Evolutionary conservation across 192 early-diverging fungal genomes (phyloP).

Genomic region (Coemansia sp.): DNA sequence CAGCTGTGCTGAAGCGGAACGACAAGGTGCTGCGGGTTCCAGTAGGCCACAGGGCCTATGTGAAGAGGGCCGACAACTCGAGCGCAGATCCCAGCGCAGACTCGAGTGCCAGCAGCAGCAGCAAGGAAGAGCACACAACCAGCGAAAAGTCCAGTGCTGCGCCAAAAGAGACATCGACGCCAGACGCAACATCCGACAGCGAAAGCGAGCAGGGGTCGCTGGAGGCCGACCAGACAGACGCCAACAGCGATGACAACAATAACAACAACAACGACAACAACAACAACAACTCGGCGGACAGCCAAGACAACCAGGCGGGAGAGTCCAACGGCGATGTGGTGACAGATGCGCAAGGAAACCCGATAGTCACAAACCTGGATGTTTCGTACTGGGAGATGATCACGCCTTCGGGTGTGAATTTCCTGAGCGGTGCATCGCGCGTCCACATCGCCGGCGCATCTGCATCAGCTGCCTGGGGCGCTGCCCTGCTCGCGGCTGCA

Average conservation of each 20-base stretch:
- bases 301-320: neutral
- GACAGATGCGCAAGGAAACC: constrained; percentile 47
- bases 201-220: constrained; percentile 27
- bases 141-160: neutral
- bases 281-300: constrained; percentile 5
- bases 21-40: constrained; percentile 19
- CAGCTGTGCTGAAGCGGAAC: neutral
- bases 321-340: constrained; percentile 11
- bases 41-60: neutral
- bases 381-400: constrained; percentile 47
- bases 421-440: constrained; percentile 34
- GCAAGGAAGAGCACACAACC: constrained; percentile 5
- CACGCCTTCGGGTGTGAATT: constrained; percentile 43
- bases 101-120: neutral
- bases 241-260: constrained; percentile 8
- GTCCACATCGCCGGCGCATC: neutral
- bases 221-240: constrained; percentile 15
- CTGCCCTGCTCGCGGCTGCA: constrained; percentile 10
- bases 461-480: constrained; percentile 7
- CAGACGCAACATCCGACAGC: neutral
- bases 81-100: no score
- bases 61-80: neutral
- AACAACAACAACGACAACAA: constrained; percentile 10
- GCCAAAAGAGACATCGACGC: constrained; percentile 4
- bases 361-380: constrained; percentile 35